Conservation (phyloP, 179 eudicot genomes). For the Vitellaria paradoxa region DNA sequence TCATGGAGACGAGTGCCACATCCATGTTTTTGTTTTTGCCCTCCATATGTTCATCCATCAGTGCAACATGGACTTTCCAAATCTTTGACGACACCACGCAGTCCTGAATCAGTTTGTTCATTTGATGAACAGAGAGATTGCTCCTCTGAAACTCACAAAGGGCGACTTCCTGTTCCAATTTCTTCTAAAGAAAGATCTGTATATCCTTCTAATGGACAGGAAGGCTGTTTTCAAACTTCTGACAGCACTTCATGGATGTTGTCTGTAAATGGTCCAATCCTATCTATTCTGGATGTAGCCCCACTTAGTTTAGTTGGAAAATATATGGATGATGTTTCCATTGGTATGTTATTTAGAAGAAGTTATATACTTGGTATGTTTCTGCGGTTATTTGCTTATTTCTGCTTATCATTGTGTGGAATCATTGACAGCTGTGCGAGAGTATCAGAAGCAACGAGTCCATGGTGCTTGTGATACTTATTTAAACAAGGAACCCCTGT, state of each 20-base stretch:
- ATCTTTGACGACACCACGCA: slow-evolving; percentile 24
- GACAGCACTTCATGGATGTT: slow-evolving; percentile 56
- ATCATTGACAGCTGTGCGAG: slow-evolving; percentile 59
- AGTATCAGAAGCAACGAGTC: slow-evolving; percentile 48
- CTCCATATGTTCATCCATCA: slow-evolving; percentile 42
- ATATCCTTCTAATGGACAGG: slow-evolving; percentile 19
- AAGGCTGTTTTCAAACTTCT: slow-evolving; percentile 24
- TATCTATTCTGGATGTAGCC: slow-evolving; percentile 82
- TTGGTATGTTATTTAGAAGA: slow-evolving; percentile 48
- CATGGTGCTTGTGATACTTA: slow-evolving; percentile 37
- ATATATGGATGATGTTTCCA: slow-evolving; percentile 73
- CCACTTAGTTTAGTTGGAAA: slow-evolving; percentile 69
- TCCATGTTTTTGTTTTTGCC: slow-evolving; percentile 51
- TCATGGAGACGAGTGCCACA: slow-evolving; percentile 56
- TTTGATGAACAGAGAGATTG: slow-evolving; percentile 32
- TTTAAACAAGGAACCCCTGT: slow-evolving; percentile 65
- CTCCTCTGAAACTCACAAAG: slow-evolving; percentile 24
- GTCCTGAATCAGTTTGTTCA: slow-evolving; percentile 26
- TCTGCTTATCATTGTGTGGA: slow-evolving; percentile 18
- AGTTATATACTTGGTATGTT: slow-evolving; percentile 12
- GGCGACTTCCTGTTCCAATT: slow-evolving; percentile 22
- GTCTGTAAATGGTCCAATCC: slow-evolving; percentile 49
- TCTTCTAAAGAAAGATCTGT: slow-evolving; percentile 22
- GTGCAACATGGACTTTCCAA: slow-evolving; percentile 30
- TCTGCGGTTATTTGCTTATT: slow-evolving; percentile 16